These are phyloP conservation scores for Candida fluviatilis DNA, from an alignment of 805 yeast species.

Conservation along the genomic window DNA sequence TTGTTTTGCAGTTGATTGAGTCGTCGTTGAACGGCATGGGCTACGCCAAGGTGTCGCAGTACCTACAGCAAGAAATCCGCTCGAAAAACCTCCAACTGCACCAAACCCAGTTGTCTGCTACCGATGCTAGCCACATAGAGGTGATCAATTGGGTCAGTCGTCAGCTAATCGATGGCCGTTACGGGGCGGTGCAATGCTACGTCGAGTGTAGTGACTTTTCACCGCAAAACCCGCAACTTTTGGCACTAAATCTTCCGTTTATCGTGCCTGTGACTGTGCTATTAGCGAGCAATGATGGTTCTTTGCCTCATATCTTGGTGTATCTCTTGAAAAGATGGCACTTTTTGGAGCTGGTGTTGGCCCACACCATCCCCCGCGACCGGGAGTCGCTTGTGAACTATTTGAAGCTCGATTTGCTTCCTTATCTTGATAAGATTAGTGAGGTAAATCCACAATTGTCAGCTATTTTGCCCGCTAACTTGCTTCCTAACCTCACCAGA, in stretches of 20 bases:
- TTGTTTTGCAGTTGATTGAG: conserved; percentile 27
- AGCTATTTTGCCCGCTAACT: neutral
- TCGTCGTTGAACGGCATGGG: conserved; percentile 29
- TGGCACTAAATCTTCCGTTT: neutral
- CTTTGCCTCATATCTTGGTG: conserved; percentile 8
- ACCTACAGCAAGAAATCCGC: conserved; percentile 10
- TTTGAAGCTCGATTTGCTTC: conserved; percentile 22
- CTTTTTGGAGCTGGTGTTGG: conserved; percentile 17
- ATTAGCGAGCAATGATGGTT: conserved; percentile 3
- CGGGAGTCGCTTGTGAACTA: conserved; percentile 15
- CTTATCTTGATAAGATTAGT: conserved; percentile 24
- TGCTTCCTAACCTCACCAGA: conserved; percentile 6
- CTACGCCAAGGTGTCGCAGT: conserved; percentile 20
- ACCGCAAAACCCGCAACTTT: neutral
- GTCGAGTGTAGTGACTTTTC: neutral
- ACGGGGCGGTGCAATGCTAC: conserved; percentile 11
- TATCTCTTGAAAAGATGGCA: conserved; percentile 22
- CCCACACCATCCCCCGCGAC: conserved; percentile 5
- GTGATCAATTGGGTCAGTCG: conserved; percentile 15
- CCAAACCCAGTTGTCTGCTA: neutral
- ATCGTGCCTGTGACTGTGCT: conserved; percentile 6
- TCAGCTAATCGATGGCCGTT: conserved; percentile 13
- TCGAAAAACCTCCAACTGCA: conserved; percentile 2
- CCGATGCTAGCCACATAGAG: conserved; percentile 7
- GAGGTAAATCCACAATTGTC: conserved; percentile 9